Evolutionary conservation across 345 rosid genomes (phyloP).

Genomic region (Sapria himalayana): DNA sequence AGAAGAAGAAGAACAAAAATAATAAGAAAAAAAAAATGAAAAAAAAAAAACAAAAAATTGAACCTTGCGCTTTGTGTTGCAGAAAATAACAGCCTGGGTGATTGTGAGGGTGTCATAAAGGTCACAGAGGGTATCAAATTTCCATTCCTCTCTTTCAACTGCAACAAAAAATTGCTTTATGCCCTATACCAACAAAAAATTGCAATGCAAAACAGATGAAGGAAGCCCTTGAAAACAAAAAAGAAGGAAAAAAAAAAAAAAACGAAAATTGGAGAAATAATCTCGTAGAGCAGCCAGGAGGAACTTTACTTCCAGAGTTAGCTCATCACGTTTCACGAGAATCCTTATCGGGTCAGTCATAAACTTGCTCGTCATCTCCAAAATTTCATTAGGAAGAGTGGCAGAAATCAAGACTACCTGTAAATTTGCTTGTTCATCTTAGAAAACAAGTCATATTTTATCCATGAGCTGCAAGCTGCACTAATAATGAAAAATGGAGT

Average conservation of each 20-base stretch:
- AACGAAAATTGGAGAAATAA: neutral
- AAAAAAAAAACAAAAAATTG: neutral
- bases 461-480: neutral
- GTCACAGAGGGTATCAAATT: slow-evolving; percentile 88
- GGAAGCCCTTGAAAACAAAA: too few relatives aligned
- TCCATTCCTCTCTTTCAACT: slow-evolving; percentile 96
- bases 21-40: neutral
- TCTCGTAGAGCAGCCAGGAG: slow-evolving; percentile 2
- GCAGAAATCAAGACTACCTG: slow-evolving; percentile 92
- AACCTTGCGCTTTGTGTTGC: slow-evolving; percentile 96
- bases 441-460: slow-evolving; percentile 1
- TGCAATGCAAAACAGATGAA: too few relatives aligned
- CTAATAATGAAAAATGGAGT: too few relatives aligned
- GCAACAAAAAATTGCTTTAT: slow-evolving; percentile 88
- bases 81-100: slow-evolving; percentile 92
- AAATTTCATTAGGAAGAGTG: slow-evolving; percentile 85
- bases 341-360: slow-evolving; percentile 96
- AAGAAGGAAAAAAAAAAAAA: neutral
- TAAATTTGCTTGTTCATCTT: slow-evolving; percentile 1
- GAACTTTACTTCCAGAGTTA: slow-evolving; percentile 64
- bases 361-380: slow-evolving; percentile 84
- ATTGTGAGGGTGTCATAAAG: slow-evolving; percentile 89
- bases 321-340: slow-evolving; percentile 93
- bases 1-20: neutral
- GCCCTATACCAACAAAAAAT: slow-evolving; percentile 42